Evolutionary conservation across 352 stramenopile genomes (phyloP).

Genomic region (Halophytophthora polymorphica): DNA sequence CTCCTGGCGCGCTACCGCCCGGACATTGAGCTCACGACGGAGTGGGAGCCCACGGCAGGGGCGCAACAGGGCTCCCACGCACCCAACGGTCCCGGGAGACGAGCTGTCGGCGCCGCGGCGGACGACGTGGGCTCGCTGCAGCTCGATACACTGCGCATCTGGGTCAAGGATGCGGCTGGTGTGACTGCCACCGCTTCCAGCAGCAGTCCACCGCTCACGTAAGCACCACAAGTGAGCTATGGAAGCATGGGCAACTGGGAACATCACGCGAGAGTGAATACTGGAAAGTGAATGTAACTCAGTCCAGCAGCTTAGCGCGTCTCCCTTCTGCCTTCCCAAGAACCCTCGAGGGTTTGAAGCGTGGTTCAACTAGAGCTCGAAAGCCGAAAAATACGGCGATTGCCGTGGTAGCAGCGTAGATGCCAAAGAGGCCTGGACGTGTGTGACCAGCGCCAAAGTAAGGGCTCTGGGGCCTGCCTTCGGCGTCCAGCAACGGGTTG

Average conservation of each 20-base stretch:
- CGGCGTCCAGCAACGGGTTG: conserved; percentile 13
- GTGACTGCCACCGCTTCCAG: background rate
- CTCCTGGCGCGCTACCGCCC: conserved; percentile 49
- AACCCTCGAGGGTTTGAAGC: background rate
- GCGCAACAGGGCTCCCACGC: conserved; percentile 14
- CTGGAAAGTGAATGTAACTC: too few relatives aligned
- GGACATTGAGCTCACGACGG: conserved; percentile 69
- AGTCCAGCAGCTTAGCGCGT: too few relatives aligned
- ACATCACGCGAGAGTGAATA: too few relatives aligned
- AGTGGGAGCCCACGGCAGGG: conserved; percentile 56
- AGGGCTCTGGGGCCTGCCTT: conserved; percentile 3
- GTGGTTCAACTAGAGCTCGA: conserved; percentile 6
- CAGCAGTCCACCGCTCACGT: too few relatives aligned
- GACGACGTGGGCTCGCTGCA: conserved; percentile 22
- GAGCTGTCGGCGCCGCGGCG: conserved; percentile 13
- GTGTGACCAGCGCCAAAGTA: background rate
- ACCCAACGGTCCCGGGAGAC: conserved; percentile 16
- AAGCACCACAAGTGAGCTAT: too few relatives aligned
- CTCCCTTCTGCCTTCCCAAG: too few relatives aligned
- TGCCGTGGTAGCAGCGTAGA: conserved; percentile 7
- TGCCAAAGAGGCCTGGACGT: conserved; percentile 1
- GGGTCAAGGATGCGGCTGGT: conserved; percentile 51
- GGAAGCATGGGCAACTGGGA: too few relatives aligned
- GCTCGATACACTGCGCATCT: conserved; percentile 69
- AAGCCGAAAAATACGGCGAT: conserved; percentile 9